Conservation (phyloP, 805 yeast species). For the Schizosaccharomyces osmophilus region DNA sequence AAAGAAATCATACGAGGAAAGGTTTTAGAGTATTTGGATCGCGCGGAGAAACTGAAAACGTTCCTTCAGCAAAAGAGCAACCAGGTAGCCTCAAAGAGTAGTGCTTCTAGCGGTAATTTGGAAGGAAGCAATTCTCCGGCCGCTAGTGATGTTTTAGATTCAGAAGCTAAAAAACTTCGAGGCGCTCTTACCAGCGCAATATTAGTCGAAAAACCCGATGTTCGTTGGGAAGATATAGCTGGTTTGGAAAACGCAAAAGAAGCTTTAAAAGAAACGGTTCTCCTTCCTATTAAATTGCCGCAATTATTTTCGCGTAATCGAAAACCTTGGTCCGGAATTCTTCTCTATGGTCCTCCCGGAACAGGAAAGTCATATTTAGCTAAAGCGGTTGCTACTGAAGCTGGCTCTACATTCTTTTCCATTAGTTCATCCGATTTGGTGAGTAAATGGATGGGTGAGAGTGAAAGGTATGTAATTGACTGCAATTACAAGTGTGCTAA, state of each 20-base stretch:
- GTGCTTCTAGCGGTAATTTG: constrained; percentile 20
- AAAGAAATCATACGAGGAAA: constrained; percentile 73
- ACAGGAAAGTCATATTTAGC: constrained; percentile 94
- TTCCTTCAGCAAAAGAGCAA: constrained; percentile 44
- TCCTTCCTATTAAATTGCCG: constrained; percentile 85
- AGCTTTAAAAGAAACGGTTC: constrained; percentile 90
- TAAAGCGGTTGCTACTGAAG: constrained; percentile 96
- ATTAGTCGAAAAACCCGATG: constrained; percentile 73
- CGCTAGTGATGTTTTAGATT: constrained; percentile 42
- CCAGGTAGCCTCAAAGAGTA: constrained; percentile 10
- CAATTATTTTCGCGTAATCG: constrained; percentile 86
- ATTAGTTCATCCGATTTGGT: constrained; percentile 91
- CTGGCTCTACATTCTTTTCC: constrained; percentile 86
- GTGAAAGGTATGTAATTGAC: constrained; percentile 25
- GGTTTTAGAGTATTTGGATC: constrained; percentile 67
- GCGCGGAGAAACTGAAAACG: constrained; percentile 85
- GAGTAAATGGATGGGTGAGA: constrained; percentile 98
- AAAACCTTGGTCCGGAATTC: constrained; percentile 74
- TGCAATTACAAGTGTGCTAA: neutral
- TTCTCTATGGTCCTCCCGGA: constrained; percentile 84
- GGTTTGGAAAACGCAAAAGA: constrained; percentile 90
- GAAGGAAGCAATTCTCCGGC: constrained; percentile 15
- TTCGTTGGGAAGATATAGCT: constrained; percentile 85
- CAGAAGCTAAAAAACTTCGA: constrained; percentile 68
- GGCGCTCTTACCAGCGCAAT: constrained; percentile 78